Conservation (phyloP, 441 rosid species). For the Syzygium syzygioides region DNA sequence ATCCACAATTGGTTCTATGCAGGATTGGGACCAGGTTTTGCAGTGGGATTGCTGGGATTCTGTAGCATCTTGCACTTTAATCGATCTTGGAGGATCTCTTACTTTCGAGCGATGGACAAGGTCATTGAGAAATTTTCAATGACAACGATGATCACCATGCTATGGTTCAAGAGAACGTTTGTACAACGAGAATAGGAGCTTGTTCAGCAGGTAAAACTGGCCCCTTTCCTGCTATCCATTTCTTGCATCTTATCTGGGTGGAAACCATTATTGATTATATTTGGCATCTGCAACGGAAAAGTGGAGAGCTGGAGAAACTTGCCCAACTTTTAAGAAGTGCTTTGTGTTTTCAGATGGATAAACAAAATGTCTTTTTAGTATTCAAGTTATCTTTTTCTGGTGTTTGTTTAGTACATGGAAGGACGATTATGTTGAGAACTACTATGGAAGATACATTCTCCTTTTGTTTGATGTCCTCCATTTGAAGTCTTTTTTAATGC, state of each 20-base stretch:
- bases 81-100: slow-evolving; percentile 17
- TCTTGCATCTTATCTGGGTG: background rate
- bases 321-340: background rate
- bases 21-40: slow-evolving; percentile 14
- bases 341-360: background rate
- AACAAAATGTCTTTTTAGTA: background rate
- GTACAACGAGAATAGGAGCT: too few species aligned
- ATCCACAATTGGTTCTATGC: background rate
- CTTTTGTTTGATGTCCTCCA: too few species aligned
- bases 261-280: background rate
- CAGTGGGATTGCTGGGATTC: slow-evolving; percentile 17
- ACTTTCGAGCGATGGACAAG: background rate
- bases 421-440: background rate
- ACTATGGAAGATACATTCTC: background rate
- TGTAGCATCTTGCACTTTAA: background rate
- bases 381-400: too few species aligned
- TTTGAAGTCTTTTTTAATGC: too few species aligned
- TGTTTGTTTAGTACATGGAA: background rate
- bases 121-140: background rate
- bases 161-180: too few species aligned
- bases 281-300: background rate
- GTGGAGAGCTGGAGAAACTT: background rate
- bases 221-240: background rate
- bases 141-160: too few species aligned
- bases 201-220: too few species aligned